A percentile compares a stretch with the other conserved stretches of the same genome.
Conservation (phyloP, 2,329 filamentous ascomycete genomes). For the Achaetomium macrosporum region DNA sequence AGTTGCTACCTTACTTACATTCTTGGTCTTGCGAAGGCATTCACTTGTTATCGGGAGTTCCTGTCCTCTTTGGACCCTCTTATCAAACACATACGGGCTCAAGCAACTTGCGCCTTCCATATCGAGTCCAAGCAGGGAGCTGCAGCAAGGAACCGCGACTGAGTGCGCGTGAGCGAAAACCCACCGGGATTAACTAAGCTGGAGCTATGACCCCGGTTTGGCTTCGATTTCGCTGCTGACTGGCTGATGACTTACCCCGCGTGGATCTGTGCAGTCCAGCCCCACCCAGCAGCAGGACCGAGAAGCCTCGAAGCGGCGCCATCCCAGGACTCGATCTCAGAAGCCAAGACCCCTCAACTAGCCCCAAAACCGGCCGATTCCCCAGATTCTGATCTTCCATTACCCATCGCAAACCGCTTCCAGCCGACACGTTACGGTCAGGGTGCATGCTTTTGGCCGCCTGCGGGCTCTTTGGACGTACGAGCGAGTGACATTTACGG, state of each 20-base stretch:
- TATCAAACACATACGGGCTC: too few species aligned
- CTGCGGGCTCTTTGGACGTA: background rate
- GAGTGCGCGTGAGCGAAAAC: constrained; percentile 3
- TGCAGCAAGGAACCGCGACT: constrained; percentile 1
- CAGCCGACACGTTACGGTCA: constrained; percentile 11
- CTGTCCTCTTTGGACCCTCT: too few species aligned
- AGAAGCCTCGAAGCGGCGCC: constrained; percentile 5
- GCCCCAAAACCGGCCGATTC: constrained; percentile 20
- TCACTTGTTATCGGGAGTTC: too few species aligned
- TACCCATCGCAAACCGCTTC: constrained; percentile 31
- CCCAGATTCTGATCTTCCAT: constrained; percentile 22
- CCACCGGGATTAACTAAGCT: constrained; percentile 3
- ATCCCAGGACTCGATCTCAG: constrained; percentile 10
- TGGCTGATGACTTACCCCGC: constrained; percentile 3
- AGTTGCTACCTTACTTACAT: too few species aligned
- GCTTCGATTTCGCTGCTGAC: background rate
- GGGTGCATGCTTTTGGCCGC: constrained; percentile 2
- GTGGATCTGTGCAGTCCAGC: background rate
- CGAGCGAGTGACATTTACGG: background rate
- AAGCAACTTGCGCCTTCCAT: constrained; percentile 2
- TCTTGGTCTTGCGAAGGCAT: too few species aligned
- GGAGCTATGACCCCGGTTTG: background rate
- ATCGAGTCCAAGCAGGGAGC: background rate
- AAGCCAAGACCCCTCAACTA: constrained; percentile 16
- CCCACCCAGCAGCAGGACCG: constrained; percentile 1